Percentiles rank a stretch among this genome's conserved stretches.
These are phyloP conservation scores for Fusarium sp. DNA, from an alignment of 2,329 filamentous ascomycete species.

Conservation along the genomic window DNA sequence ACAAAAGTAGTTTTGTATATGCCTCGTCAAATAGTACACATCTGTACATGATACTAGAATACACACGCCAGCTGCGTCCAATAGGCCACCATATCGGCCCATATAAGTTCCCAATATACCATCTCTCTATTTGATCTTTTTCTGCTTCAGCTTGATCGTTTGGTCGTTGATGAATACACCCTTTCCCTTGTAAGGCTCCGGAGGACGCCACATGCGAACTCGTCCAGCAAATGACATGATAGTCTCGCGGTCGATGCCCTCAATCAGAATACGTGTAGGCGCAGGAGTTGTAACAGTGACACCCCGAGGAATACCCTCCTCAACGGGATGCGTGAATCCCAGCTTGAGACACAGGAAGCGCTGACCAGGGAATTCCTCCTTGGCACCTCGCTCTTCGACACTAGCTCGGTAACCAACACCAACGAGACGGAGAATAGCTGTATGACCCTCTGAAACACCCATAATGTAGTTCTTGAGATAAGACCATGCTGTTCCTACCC, in stretches of 20 bases:
- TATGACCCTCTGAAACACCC: constrained; percentile 96
- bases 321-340: constrained; percentile 95
- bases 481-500: constrained; percentile 84
- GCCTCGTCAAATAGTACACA: constrained; percentile 49
- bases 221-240: constrained; percentile 92
- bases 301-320: constrained; percentile 84
- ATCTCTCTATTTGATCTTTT: constrained; percentile 85
- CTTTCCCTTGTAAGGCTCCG: constrained; percentile 99
- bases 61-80: constrained; percentile 47
- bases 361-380: constrained; percentile 83
- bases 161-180: constrained; percentile 98
- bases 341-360: constrained; percentile 94
- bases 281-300: constrained; percentile 89
- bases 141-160: constrained; percentile 97
- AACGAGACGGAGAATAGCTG: constrained; percentile 89
- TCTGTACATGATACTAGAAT: constrained; percentile 49
- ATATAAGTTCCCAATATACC: neutral
- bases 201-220: constrained; percentile 88
- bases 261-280: constrained; percentile 89
- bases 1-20: constrained; percentile 47
- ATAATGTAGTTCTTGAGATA: constrained; percentile 92
- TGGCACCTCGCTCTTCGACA: constrained; percentile 80
- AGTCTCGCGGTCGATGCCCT: constrained; percentile 86
- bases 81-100: constrained; percentile 23
- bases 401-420: constrained; percentile 95